Conservation (phyloP, 225 moss, liverwort and hornwort genomes). For the Takakia lepidozioides region DNA sequence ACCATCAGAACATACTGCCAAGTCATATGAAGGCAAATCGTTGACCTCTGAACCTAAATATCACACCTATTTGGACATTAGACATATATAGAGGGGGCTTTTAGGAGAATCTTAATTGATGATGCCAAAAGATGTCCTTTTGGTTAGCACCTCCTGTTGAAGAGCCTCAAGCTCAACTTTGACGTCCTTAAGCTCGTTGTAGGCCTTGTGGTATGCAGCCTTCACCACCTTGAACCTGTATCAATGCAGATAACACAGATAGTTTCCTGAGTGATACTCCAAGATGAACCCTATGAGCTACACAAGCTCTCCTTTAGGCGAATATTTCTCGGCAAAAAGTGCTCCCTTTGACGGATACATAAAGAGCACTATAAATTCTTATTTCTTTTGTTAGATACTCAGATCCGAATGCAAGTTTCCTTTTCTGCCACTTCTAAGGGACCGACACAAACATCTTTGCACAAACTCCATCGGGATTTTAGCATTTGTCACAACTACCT, state of each 20-base stretch:
- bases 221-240: conserved; percentile 34
- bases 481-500: no score
- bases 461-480: no score
- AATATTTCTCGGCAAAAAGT: no score
- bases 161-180: conserved; percentile 25
- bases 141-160: conserved; percentile 32
- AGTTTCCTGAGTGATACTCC: no score
- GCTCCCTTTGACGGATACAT: no score
- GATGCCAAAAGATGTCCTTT: not conserved
- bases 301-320: no score
- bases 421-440: no score
- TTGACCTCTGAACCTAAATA: not conserved
- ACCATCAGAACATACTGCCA: not conserved
- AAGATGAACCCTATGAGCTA: no score
- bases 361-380: not conserved
- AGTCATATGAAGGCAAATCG: not conserved
- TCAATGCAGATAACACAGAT: no score
- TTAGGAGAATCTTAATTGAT: not conserved
- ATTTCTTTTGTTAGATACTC: no score
- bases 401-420: no score
- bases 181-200: conserved; percentile 26
- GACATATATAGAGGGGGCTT: not conserved
- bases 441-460: no score
- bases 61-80: not conserved
- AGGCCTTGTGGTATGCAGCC: conserved; percentile 30